Evolutionary conservation across 169 alveolate species (phyloP), one percentile per base, ranked within the genome.

Genomic region (Toxoplasma gondii): DNA sequence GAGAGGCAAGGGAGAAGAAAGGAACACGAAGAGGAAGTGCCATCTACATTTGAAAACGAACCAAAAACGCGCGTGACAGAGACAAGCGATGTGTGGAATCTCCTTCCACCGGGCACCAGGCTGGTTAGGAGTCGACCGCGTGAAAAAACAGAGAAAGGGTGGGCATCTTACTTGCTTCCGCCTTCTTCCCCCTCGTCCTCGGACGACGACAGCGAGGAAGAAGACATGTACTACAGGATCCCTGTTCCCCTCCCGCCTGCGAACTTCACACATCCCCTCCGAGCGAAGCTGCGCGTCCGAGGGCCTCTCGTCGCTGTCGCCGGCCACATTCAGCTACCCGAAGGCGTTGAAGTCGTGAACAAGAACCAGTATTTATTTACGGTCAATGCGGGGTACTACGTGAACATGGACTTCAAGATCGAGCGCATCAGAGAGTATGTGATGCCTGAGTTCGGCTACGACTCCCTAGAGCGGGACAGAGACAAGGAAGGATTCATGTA

Each of bases 301-400:
- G 98, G 98, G 17, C 98, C 98, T 24, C 96, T 97, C 83, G 97
- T 97, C 49, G 98, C 97, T n/a, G 98, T 97, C 36, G 98, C 98
- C 16, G 98, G 98, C 5, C 98, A 97, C 95, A 69, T 97, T 86
- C 96, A 96, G 91, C 88, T 97, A 67, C 97, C 93, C 5, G 83
- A 93, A 9, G 96, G 95, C 82, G 90, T 97, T 0, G 98, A 97
- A 91, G 92, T 97, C n/a, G 93, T 97, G 58, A 97, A 97, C 95
- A 97, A 96, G 92, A 96, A 96, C 92, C 98, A 97, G 39, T 97
- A 97, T 96, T 64, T 97, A 49, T 97, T 98, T 88, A 95, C 98
- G 17, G 96, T 97, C 88, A 70, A 97, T 34, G 95, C 97, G 31
- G 98, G 97, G 31, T 96, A 97, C 67, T 97, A 96, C 92, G 91